Evolutionary conservation across 768 basidiomycete genomes (phyloP).

Genomic region (Termitomyces sp.): DNA sequence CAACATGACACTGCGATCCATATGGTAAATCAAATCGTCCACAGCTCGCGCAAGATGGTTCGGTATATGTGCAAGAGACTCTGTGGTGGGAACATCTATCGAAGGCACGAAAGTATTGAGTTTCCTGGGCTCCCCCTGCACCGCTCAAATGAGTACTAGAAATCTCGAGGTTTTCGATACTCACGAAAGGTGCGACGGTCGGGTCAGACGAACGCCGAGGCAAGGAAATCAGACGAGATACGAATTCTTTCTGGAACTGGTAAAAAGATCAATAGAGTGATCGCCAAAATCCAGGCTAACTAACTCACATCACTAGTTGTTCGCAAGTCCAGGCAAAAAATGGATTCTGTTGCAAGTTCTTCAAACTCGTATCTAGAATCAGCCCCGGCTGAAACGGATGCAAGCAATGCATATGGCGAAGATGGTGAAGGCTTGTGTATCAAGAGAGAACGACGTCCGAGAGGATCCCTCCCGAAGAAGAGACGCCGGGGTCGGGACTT

Average conservation of each 20-base stretch:
- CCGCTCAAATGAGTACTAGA: neutral
- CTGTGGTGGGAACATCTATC: slow-evolving; percentile 25
- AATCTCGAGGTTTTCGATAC: slow-evolving; percentile 8
- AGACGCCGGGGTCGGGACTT: slow-evolving; percentile 43
- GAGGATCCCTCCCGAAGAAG: slow-evolving; percentile 77
- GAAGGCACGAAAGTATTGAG: slow-evolving; percentile 49
- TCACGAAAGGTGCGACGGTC: slow-evolving; percentile 21
- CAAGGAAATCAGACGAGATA: slow-evolving; percentile 9
- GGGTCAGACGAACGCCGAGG: slow-evolving; percentile 9
- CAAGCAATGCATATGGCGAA: slow-evolving; percentile 52
- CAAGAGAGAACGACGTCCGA: slow-evolving; percentile 82
- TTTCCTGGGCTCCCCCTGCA: slow-evolving; percentile 36
- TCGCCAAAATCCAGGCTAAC: neutral
- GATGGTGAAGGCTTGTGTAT: slow-evolving; percentile 49
- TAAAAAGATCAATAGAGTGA: neutral
- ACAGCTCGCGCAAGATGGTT: slow-evolving; percentile 35
- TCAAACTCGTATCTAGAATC: slow-evolving; percentile 44
- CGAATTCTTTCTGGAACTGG: slow-evolving; percentile 8
- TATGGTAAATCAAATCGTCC: slow-evolving; percentile 44
- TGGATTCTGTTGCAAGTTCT: slow-evolving; percentile 54
- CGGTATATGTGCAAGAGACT: slow-evolving; percentile 38
- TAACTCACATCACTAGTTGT: neutral
- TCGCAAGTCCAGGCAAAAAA: slow-evolving; percentile 49
- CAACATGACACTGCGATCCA: slow-evolving; percentile 65
- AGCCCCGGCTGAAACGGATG: slow-evolving; percentile 58